phyloP scores from a whole-genome alignment of 2,329 filamentous ascomycete genomes.

The Zasmidium angulare region DNA sequence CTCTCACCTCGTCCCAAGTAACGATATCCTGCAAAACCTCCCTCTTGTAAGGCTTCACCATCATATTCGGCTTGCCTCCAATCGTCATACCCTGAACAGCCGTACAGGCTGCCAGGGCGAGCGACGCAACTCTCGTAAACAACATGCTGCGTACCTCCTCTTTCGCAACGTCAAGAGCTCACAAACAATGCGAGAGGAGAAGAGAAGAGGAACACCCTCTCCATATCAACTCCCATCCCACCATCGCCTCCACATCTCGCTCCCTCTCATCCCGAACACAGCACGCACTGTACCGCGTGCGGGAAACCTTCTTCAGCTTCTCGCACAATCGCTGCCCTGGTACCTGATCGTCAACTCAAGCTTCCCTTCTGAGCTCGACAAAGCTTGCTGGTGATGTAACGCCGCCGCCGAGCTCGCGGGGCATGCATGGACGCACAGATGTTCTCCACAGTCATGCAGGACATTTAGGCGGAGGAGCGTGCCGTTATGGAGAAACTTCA shows the following conservation, averaged over 20 bases:
- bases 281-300: not conserved
- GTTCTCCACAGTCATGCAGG: not conserved
- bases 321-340: not conserved
- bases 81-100: slow-evolving; percentile 45
- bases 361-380: not conserved
- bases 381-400: not conserved
- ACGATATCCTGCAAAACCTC: slow-evolving; percentile 58
- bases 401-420: not conserved
- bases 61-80: slow-evolving; percentile 50
- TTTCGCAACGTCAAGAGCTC: not conserved
- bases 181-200: not conserved
- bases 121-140: slow-evolving; percentile 27
- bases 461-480: not conserved
- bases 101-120: slow-evolving; percentile 24
- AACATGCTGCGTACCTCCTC: slow-evolving; percentile 24
- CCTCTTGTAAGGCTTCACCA: slow-evolving; percentile 51
- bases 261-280: not conserved
- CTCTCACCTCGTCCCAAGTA: slow-evolving; percentile 64
- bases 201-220: not conserved
- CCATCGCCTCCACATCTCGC: not conserved
- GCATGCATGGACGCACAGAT: not conserved
- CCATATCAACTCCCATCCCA: not conserved
- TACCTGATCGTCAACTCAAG: not conserved
- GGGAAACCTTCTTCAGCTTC: not conserved
- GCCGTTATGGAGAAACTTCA: not conserved